Percentiles rank a stretch among this genome's conserved stretches.
phyloP scores from a whole-genome alignment of 768 basidiomycete species.

The Rhodotorula diobovata region DNA sequence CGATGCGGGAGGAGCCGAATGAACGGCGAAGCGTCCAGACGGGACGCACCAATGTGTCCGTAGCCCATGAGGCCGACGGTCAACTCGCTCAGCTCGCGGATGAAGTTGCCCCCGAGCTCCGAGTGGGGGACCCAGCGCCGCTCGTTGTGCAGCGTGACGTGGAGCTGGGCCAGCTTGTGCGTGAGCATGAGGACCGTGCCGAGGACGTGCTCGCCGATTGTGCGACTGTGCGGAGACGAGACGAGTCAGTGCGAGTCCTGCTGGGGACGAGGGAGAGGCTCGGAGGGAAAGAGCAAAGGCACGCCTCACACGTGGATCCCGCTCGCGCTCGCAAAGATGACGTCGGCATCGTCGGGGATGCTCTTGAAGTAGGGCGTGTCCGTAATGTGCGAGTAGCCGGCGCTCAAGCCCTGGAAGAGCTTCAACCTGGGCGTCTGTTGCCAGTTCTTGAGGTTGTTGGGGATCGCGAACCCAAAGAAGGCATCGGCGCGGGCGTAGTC shows the following conservation, averaged over 20 bases:
- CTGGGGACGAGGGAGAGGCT: neutral
- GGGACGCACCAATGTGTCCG: constrained; percentile 28
- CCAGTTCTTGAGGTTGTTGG: constrained; percentile 1
- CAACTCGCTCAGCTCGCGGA: constrained; percentile 28
- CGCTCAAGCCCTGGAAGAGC: constrained; percentile 17
- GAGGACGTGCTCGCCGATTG: constrained; percentile 29
- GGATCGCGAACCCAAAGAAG: constrained; percentile 22
- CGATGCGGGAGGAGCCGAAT: no score
- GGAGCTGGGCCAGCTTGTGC: constrained; percentile 24
- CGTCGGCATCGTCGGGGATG: neutral
- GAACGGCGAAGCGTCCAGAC: no score
- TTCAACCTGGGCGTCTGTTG: constrained; percentile 20
- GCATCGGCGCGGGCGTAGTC: constrained; percentile 10
- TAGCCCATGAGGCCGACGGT: constrained; percentile 33
- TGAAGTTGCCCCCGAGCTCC: constrained; percentile 20
- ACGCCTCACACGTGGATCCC: constrained; percentile 32
- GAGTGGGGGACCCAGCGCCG: constrained; percentile 9
- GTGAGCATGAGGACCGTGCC: constrained; percentile 12
- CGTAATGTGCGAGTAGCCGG: constrained; percentile 22
- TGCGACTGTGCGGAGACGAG: neutral
- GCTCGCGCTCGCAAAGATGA: constrained; percentile 23
- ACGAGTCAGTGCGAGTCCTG: no score
- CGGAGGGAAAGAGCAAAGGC: no score
- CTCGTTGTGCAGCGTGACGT: neutral
- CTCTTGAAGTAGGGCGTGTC: constrained; percentile 8